phyloP scores from a whole-genome alignment of 176 grass and related monocot genomes.

The Triticum dicoccoides region DNA sequence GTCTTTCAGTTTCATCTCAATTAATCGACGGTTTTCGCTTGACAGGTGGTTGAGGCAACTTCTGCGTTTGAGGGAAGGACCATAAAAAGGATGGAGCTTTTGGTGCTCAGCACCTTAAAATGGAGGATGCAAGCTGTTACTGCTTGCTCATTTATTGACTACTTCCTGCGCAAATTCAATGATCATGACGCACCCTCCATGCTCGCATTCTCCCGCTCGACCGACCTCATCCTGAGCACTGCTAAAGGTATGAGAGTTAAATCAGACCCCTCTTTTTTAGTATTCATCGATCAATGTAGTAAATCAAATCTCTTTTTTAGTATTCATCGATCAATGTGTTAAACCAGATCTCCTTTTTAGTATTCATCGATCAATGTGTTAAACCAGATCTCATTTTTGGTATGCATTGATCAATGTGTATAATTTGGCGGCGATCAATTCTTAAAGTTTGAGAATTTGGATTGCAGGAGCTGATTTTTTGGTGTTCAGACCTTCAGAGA shows the following conservation, averaged over 20 bases:
- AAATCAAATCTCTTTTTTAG: background rate
- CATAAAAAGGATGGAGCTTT: slow-evolving; percentile 91
- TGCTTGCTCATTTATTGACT: slow-evolving; percentile 88
- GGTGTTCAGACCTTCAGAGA: slow-evolving; percentile 82
- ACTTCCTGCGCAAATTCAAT: slow-evolving; percentile 85
- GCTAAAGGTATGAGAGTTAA: slow-evolving; percentile 51
- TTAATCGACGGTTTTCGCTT: slow-evolving; percentile 4
- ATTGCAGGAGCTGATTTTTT: slow-evolving; percentile 77
- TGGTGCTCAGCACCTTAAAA: slow-evolving; percentile 71
- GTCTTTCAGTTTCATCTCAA: slow-evolving; percentile 20
- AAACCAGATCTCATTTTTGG: background rate
- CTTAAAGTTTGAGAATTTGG: slow-evolving; percentile 20
- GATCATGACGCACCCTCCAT: slow-evolving; percentile 50
- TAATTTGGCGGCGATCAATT: slow-evolving; percentile 10
- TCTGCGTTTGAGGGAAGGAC: slow-evolving; percentile 75
- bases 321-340: too few relatives aligned
- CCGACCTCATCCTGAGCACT: slow-evolving; percentile 68
- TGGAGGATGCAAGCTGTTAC: slow-evolving; percentile 91
- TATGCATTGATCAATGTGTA: background rate
- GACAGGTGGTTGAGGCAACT: slow-evolving; percentile 53
- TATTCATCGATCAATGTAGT: background rate
- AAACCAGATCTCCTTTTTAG: background rate
- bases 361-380: background rate
- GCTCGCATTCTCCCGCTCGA: slow-evolving; percentile 51
- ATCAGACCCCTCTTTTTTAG: slow-evolving; percentile 1